Evolutionary conservation across 2,329 filamentous ascomycete species (phyloP), one percentile per base, ranked within the genome.

Genomic region (Scolecobasidium constrictum): DNA sequence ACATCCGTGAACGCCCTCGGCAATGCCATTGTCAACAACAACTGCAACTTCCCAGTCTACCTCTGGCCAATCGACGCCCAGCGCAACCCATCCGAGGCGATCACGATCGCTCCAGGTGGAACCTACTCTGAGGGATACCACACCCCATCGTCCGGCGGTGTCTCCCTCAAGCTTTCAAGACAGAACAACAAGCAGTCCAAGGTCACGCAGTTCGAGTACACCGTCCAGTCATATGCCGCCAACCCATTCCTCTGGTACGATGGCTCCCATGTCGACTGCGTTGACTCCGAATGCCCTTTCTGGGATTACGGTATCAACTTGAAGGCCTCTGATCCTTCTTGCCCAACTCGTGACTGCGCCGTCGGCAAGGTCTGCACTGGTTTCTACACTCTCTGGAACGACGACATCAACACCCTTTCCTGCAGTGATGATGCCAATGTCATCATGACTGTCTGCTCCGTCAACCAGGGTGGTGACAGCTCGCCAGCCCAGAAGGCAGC

Each of bases 161-260:
- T 61, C 12, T 65, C 62, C 4, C 55, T 65, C 51, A 65, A 65
- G 52, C 43, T 65, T 22, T 58, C 58, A n/a, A 61, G 59, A 47
- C 44, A 4, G 19, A 52, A 9, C 7, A 53, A 21, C 19, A 15
- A 15, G 17, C 22, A 26, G 28, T 12, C 9, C 5, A 6, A 11
- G 9, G 17, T 44, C 23, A 44, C 42, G 21, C 61, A 64, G 43
- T 47, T 64, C 35, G 61, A 64, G 48, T 64, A 64, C 55, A 60
- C 51, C 47, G 49, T 56, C 36, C 47, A 31, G 20, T 5, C 35
- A 6, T 44, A 37, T 16, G 18, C 43, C n/a, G 28, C 28, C 20
- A 17, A 48, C 23, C 42, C 44, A 15, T 47, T 40, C 40, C 57
- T 62, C 51, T 61, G 54, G 46, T 55, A 61, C 35, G 60, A 64